These are phyloP conservation scores for Ustilaginoidea virens DNA, from an alignment of 2,329 filamentous ascomycete genomes.

Conservation along the genomic window DNA sequence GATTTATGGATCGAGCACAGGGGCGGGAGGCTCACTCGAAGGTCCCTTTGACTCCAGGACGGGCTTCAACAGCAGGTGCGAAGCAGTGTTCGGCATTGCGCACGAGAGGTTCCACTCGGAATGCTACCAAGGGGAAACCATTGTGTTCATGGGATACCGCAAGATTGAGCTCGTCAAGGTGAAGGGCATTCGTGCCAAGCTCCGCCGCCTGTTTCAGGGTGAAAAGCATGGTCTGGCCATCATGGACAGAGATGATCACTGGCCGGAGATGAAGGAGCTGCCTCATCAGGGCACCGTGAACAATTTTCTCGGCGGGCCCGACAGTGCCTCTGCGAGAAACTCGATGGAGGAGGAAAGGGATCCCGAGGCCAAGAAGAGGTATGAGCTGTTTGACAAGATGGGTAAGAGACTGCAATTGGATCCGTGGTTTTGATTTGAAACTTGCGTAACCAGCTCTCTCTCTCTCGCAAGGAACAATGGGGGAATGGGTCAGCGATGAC, in stretches of 20 bases:
- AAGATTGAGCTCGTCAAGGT: slow-evolving; percentile 14
- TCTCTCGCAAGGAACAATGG: slow-evolving; percentile 12
- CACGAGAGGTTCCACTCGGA: slow-evolving; percentile 10
- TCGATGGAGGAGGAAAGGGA: slow-evolving; percentile 3
- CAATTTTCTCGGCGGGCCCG: slow-evolving; percentile 7
- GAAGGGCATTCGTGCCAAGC: slow-evolving; percentile 10
- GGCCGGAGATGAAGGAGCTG: slow-evolving; percentile 12
- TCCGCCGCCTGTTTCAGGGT: slow-evolving; percentile 26
- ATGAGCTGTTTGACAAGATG: slow-evolving; percentile 6
- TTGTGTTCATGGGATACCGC: slow-evolving; percentile 14
- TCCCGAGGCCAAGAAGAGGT: neutral
- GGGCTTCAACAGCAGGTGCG: slow-evolving; percentile 8
- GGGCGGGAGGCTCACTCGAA: slow-evolving; percentile 7
- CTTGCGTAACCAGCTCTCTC: slow-evolving; percentile 11
- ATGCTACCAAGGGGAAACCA: slow-evolving; percentile 13
- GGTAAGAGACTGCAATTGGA: slow-evolving; percentile 7
- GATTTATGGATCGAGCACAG: slow-evolving; percentile 3
- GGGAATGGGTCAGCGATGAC: slow-evolving; percentile 10
- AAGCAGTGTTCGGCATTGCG: slow-evolving; percentile 7
- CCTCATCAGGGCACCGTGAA: slow-evolving; percentile 11
- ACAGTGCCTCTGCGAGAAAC: slow-evolving; percentile 2
- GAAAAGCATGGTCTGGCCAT: slow-evolving; percentile 20
- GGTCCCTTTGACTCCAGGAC: slow-evolving; percentile 9
- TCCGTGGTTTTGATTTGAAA: slow-evolving; percentile 4
- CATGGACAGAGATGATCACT: slow-evolving; percentile 12